phyloP scores from a whole-genome alignment of 805 yeast genomes.

The Clavispora vitiphila region DNA sequence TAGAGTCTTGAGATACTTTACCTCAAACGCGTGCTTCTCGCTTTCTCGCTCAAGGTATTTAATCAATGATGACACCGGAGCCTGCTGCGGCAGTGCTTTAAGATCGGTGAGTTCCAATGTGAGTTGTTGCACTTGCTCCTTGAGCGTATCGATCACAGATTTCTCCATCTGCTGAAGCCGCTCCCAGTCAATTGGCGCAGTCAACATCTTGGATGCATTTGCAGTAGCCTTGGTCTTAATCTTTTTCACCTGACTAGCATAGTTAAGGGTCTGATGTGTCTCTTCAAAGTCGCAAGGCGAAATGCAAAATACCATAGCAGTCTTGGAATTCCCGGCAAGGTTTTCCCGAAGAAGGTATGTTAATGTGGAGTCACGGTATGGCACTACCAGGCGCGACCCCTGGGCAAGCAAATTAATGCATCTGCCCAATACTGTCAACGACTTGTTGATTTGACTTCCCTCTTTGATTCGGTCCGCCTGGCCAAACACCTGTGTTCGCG shows the following conservation, averaged over 20 bases:
- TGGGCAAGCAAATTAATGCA: slow-evolving; percentile 50
- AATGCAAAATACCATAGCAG: slow-evolving; percentile 81
- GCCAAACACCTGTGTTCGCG: slow-evolving; percentile 56
- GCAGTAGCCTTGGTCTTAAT: slow-evolving; percentile 59
- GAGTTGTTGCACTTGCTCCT: slow-evolving; percentile 28
- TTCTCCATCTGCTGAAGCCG: slow-evolving; percentile 22
- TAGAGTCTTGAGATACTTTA: slow-evolving; percentile 24
- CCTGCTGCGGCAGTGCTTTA: slow-evolving; percentile 1
- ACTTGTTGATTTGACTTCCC: slow-evolving; percentile 73
- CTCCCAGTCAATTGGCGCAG: slow-evolving; percentile 30
- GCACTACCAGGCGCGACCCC: slow-evolving; percentile 40
- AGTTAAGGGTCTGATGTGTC: slow-evolving; percentile 67
- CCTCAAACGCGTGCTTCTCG: slow-evolving; percentile 28
- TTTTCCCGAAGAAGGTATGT: slow-evolving; percentile 74
- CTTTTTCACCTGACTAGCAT: slow-evolving; percentile 71
- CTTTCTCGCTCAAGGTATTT: slow-evolving; percentile 29
- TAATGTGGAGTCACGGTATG: slow-evolving; percentile 69
- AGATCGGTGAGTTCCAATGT: slow-evolving; percentile 15
- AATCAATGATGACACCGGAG: slow-evolving; percentile 20
- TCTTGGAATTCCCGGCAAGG: slow-evolving; percentile 82
- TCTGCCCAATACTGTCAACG: slow-evolving; percentile 72
- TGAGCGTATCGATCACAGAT: slow-evolving; percentile 23
- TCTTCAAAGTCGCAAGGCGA: slow-evolving; percentile 80
- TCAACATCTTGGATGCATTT: slow-evolving; percentile 25
- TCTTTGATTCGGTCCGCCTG: slow-evolving; percentile 56